A percentile compares a stretch with the other conserved stretches of the same genome.
Evolutionary conservation across 2,329 filamentous ascomycete species (phyloP).

Genomic region (Fusarium sp.): DNA sequence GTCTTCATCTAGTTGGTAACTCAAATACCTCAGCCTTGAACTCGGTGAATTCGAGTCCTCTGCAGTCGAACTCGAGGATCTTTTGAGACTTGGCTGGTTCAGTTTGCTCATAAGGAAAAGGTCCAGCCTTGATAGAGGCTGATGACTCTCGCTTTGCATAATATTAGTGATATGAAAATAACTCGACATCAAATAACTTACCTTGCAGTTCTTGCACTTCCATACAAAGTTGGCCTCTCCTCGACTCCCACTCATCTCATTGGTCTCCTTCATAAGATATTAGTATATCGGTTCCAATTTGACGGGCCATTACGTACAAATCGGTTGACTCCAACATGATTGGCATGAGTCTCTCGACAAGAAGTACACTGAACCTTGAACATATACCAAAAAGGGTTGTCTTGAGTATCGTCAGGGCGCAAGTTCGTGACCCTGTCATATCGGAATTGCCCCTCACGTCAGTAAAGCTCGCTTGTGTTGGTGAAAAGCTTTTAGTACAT

Average conservation of each 20-base stretch:
- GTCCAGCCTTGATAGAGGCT: slow-evolving; percentile 81
- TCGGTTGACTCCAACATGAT: slow-evolving; percentile 85
- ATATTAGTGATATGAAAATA: not conserved
- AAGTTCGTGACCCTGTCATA: slow-evolving; percentile 84
- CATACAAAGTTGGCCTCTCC: slow-evolving; percentile 99
- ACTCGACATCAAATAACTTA: slow-evolving; percentile 47
- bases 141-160: slow-evolving; percentile 78
- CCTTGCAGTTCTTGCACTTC: slow-evolving; percentile 98
- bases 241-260: slow-evolving; percentile 90
- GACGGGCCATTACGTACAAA: slow-evolving; percentile 70
- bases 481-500: slow-evolving; percentile 38
- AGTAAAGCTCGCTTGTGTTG: slow-evolving; percentile 19
- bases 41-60: slow-evolving; percentile 89
- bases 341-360: slow-evolving; percentile 89
- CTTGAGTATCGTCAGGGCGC: slow-evolving; percentile 82
- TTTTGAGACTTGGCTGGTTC: slow-evolving; percentile 81
- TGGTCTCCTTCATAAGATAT: slow-evolving; percentile 72
- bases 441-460: slow-evolving; percentile 31
- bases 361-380: slow-evolving; percentile 99
- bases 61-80: slow-evolving; percentile 91
- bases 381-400: slow-evolving; percentile 92
- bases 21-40: slow-evolving; percentile 84
- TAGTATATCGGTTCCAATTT: not conserved
- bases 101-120: slow-evolving; percentile 74
- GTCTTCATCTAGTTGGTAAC: too few species aligned